These are phyloP conservation scores for Boletus pseudo-olivaceus DNA, from an alignment of 768 basidiomycete genomes.

Conservation along the genomic window DNA sequence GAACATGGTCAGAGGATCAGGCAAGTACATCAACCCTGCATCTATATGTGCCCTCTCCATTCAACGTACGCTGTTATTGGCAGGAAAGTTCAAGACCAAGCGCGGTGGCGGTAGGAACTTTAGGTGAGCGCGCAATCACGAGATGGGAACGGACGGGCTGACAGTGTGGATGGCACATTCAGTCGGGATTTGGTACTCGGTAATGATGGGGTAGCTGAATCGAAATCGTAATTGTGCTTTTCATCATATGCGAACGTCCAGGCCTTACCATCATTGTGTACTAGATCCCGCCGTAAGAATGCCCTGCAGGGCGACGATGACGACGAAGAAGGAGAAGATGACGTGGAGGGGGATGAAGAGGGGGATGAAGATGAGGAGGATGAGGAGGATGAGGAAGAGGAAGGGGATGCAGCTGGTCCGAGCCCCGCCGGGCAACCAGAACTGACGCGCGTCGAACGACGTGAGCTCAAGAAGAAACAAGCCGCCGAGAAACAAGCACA, in stretches of 20 bases:
- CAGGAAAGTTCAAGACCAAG: slow-evolving; percentile 81
- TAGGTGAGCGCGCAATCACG: slow-evolving; percentile 43
- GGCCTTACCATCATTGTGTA: slow-evolving; percentile 7
- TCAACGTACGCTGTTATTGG: not conserved
- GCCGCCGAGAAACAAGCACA: slow-evolving; percentile 42
- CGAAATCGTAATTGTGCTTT: slow-evolving; percentile 39
- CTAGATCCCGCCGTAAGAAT: slow-evolving; percentile 25
- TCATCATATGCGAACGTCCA: slow-evolving; percentile 10
- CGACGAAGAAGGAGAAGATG: slow-evolving; percentile 38
- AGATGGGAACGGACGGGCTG: slow-evolving; percentile 8
- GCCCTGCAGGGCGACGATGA: slow-evolving; percentile 34
- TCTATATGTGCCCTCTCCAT: not conserved
- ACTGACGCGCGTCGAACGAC: slow-evolving; percentile 67
- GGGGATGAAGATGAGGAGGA: slow-evolving; percentile 40
- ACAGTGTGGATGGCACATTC: not conserved
- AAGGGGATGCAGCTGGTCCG: slow-evolving; percentile 34
- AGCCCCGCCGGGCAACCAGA: slow-evolving; percentile 42
- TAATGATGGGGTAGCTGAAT: slow-evolving; percentile 51
- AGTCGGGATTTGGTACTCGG: slow-evolving; percentile 63
- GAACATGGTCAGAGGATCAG: slow-evolving; percentile 34
- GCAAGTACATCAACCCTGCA: slow-evolving; percentile 2
- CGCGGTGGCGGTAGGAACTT: slow-evolving; percentile 88
- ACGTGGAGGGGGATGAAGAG: not conserved
- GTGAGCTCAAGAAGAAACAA: slow-evolving; percentile 82
- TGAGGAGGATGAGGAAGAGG: slow-evolving; percentile 41